Conservation (phyloP, 495 filamentous ascomycete species). For the Xylaria longipes region DNA sequence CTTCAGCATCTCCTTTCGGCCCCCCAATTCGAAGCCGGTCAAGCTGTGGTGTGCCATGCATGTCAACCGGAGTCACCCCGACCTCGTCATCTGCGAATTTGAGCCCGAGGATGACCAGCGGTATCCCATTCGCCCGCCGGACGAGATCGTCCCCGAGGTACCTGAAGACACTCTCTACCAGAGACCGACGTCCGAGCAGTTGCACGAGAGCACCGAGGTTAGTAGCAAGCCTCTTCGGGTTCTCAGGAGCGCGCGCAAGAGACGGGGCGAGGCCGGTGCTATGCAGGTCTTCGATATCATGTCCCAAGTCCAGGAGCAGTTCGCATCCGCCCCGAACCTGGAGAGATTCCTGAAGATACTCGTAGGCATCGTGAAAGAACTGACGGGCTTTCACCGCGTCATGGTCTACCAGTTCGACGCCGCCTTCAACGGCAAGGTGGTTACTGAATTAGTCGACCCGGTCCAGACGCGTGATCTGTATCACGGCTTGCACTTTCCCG, state of each 20-base stretch:
- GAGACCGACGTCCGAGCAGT: slow-evolving; percentile 73
- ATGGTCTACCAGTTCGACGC: slow-evolving; percentile 95
- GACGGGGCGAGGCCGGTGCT: slow-evolving; percentile 81
- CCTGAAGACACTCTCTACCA: slow-evolving; percentile 78
- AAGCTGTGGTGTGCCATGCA: slow-evolving; percentile 94
- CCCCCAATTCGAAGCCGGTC: slow-evolving; percentile 56
- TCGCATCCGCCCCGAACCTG: slow-evolving; percentile 71
- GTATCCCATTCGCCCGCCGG: slow-evolving; percentile 69
- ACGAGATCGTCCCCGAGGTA: slow-evolving; percentile 59
- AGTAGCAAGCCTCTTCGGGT: slow-evolving; percentile 79
- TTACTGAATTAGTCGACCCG: slow-evolving; percentile 86
- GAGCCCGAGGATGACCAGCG: slow-evolving; percentile 82
- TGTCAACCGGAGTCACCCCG: slow-evolving; percentile 65
- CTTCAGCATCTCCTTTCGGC: slow-evolving; percentile 74
- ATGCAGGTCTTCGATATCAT: slow-evolving; percentile 97
- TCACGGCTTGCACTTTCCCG: slow-evolving; percentile 89
- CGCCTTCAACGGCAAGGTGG: slow-evolving; percentile 81
- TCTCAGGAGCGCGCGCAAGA: slow-evolving; percentile 75
- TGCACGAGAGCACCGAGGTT: slow-evolving; percentile 73
- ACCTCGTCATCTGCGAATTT: slow-evolving; percentile 88
- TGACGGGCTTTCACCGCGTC: slow-evolving; percentile 92
- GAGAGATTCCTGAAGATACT: slow-evolving; percentile 73
- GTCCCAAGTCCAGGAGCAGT: slow-evolving; percentile 81
- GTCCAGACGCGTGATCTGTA: slow-evolving; percentile 83
- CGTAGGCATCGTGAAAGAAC: slow-evolving; percentile 81